Evolutionary conservation across 257 asterid genomes (phyloP), one percentile per base, ranked within the genome.

Genomic region (Solanum clarkiae): DNA sequence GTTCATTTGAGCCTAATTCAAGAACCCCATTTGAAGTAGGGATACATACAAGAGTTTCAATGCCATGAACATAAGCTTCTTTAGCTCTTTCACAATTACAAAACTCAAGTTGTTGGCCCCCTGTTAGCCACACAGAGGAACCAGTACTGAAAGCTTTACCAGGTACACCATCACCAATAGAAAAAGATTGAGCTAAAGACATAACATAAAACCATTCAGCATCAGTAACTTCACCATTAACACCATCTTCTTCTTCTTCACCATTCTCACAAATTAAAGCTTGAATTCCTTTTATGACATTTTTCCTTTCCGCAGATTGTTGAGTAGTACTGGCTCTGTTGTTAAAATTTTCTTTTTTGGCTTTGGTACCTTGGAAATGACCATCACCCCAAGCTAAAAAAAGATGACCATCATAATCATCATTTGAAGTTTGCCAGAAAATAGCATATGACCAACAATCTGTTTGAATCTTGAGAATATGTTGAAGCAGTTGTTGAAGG

Each of bases 141-240:
- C 91, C 93, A 4, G 94, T 87, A 80, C 84, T 87, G 47, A 89
- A 94, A 44, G 94, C 94, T 88, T 91, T 91, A 3, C 95, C 94
- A 3, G 89, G 90, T 0, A 91, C 85, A 8, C 95, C 96, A 8
- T 89, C 93, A 6, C 88, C 92, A 15, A 82, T 72, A 32, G 92
- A 57, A 71, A 90, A 90, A 4, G 95, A 86, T 80, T 91, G 89
- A 0, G 98, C 95, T 6, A 94, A 88, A 3, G 98, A 95, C 95
- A 90, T 91, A 2, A 95, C 91, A 62, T 95, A 95, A 90, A 95
- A 94, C 98, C 98, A 94, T 89, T 94, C 98, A 16, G 53, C 53
- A 69, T 69, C 79, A 69, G 79, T 69, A 40, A 71, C 80, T 44
- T 44, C 80, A 18, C 54, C 55, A 71, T 2, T 55, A 44, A 7